A percentile compares a stretch with the other conserved stretches of the same genome.
phyloP scores from a whole-genome alignment of 176 grass and related monocot genomes.

The Echinochloa phyllopogon region DNA sequence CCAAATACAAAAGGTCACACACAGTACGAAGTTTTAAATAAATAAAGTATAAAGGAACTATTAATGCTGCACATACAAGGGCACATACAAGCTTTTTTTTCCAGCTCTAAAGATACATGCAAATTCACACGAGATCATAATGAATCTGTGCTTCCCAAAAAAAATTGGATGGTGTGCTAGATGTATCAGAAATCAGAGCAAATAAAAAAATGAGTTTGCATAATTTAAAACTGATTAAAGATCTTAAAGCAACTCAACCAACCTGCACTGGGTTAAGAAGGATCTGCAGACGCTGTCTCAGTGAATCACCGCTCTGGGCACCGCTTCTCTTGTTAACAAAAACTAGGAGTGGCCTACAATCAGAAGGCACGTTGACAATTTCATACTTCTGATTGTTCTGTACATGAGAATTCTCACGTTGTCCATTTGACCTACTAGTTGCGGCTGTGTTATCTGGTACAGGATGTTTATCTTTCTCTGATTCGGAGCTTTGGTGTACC shows the following conservation, averaged over 20 bases:
- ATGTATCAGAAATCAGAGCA: slow-evolving; percentile 24
- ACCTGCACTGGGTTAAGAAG: slow-evolving; percentile 95
- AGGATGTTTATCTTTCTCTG: slow-evolving; percentile 43
- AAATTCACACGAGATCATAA: slow-evolving; percentile 9
- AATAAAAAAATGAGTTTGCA: slow-evolving; percentile 28
- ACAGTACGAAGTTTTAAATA: background rate
- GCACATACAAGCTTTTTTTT: background rate
- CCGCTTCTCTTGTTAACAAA: slow-evolving; percentile 97
- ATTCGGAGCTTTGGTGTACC: slow-evolving; percentile 43
- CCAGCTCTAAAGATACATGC: background rate
- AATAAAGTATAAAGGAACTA: background rate
- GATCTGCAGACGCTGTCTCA: slow-evolving; percentile 76
- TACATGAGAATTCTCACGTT: slow-evolving; percentile 45
- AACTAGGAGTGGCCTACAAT: slow-evolving; percentile 82
- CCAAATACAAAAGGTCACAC: background rate
- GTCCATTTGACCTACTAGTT: slow-evolving; percentile 36
- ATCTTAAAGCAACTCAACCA: slow-evolving; percentile 17
- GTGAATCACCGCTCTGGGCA: slow-evolving; percentile 68
- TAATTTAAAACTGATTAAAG: slow-evolving; percentile 30
- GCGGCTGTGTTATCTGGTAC: slow-evolving; percentile 26
- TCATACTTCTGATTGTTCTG: slow-evolving; percentile 69
- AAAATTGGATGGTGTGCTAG: background rate
- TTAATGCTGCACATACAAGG: background rate
- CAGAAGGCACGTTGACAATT: slow-evolving; percentile 63
- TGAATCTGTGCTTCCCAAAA: background rate